phyloP scores from a whole-genome alignment of 73 alveolate genomes.

The Breviolum minutum region DNA sequence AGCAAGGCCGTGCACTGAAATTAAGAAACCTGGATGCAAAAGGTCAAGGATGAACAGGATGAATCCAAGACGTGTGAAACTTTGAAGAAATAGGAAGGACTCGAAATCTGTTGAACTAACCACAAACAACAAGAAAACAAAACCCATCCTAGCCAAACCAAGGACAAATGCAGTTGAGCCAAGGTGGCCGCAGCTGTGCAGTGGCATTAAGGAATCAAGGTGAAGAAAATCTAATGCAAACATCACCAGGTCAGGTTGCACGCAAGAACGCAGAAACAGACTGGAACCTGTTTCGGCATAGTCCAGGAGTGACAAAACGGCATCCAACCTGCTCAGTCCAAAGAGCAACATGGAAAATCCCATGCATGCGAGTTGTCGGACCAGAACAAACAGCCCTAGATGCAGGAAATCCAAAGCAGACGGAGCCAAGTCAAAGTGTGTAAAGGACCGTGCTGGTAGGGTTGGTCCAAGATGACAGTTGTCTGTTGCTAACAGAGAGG shows the following conservation, averaged over 20 bases:
- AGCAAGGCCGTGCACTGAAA: background rate
- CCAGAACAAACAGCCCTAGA: background rate
- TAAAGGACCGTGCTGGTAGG: background rate
- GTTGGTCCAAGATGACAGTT: background rate
- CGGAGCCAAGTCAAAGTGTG: background rate
- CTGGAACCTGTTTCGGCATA: background rate
- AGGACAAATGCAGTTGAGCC: background rate
- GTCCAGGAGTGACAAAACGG: background rate
- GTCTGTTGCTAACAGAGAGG: slow-evolving; percentile 34
- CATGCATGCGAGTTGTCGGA: background rate
- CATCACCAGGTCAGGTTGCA: background rate
- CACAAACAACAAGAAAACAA: slow-evolving; percentile 30
- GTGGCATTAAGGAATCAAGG: background rate
- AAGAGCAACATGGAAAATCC: background rate
- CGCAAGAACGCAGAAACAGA: background rate
- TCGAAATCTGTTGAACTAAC: background rate
- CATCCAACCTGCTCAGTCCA: background rate
- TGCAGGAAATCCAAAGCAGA: background rate
- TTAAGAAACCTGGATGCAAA: background rate
- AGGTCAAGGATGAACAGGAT: background rate
- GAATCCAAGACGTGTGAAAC: background rate
- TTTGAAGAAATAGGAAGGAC: background rate
- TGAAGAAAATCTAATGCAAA: background rate
- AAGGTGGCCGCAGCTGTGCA: background rate
- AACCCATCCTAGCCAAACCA: slow-evolving; percentile 58